Conservation (phyloP, 1,284 basidiomycete genomes). For the Singerocomus inundabilis region DNA sequence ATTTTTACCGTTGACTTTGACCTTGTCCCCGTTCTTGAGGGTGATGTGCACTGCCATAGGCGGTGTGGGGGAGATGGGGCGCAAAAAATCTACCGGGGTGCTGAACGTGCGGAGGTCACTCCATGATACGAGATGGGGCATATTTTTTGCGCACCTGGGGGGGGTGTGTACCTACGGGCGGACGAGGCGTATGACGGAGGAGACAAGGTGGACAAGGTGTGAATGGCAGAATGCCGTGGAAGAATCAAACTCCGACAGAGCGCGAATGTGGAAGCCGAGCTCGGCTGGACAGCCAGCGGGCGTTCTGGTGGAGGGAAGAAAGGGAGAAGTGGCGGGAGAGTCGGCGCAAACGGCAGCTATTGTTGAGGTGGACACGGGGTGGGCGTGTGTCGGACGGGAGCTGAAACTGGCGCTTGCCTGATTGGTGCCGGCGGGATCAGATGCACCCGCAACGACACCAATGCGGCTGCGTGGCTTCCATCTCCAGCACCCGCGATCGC, state of each 20-base stretch:
- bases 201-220: slow-evolving; percentile 38
- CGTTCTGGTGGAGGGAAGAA: neutral
- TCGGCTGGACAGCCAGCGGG: neutral
- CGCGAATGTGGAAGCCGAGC: slow-evolving; percentile 31
- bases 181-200: slow-evolving; percentile 30
- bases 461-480: slow-evolving; percentile 11
- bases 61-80: slow-evolving; percentile 11
- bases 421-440: slow-evolving; percentile 13
- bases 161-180: slow-evolving; percentile 22
- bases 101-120: slow-evolving; percentile 6
- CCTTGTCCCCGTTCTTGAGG: slow-evolving; percentile 76
- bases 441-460: neutral
- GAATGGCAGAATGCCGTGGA: slow-evolving; percentile 30
- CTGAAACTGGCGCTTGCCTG: slow-evolving; percentile 7
- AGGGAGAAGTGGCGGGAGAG: neutral
- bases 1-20: slow-evolving; percentile 76
- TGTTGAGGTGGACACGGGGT: neutral
- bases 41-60: slow-evolving; percentile 32
- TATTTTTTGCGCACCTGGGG: slow-evolving; percentile 29
- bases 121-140: neutral
- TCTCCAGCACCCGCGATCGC: slow-evolving; percentile 13
- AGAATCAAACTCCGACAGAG: slow-evolving; percentile 36
- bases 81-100: slow-evolving; percentile 27
- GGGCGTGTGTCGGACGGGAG: neutral
- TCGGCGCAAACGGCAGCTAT: no score